Base-by-base conservation (phyloP, 306 rosid species). In the Casuarina cunninghamiana region DNA sequence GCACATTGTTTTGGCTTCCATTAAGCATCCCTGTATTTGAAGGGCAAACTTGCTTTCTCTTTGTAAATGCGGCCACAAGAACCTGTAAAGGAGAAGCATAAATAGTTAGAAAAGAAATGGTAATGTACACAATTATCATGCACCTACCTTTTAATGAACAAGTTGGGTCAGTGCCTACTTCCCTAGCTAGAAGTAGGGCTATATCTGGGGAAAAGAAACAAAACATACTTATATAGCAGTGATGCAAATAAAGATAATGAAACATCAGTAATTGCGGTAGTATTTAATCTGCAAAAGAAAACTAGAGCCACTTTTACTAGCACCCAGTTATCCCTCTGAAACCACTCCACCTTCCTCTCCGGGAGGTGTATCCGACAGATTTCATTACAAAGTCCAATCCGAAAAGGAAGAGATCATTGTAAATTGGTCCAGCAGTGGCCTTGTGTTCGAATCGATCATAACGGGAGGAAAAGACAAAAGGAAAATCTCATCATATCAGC, bases 31-130 rank as follows among this genome's bases (percentile, higher is more conserved):
- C 85, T 55, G 85, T 44, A 54, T 70, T 86, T 26, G 91, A 83
- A 58, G 88, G 88, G 75, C 88, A 87, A 15, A 83, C 82, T 66
- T 89, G 91, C 79, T 82, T 89, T 75, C 91, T 87, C 82, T 87
- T 89, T 8, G 82, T 63, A 58, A 82, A 74, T 70, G 93, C 93
- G 78, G 93, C 93, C 5, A 85, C 91, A 50, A 89, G 84, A 42
- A 89, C 93, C 93, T 89, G 82, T 51, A 41, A 3, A 69, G 26
- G 2, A 75, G 3, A 44, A 35, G 69, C 15, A 7, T 11, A 39
- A 55, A 19, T 11, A 49, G n/a, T 32, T 63, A 3, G 65, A 21
- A 35, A 11, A 55, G 19, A 57, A 21, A 10, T 26, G 32, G 32
- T 26, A 26, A 26, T 26, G 32, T 26, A 26, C 32, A 26, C 32